These are phyloP conservation scores for Iris macrosiphon DNA, from an alignment of 106 monocot genomes.

Conservation along the genomic window DNA sequence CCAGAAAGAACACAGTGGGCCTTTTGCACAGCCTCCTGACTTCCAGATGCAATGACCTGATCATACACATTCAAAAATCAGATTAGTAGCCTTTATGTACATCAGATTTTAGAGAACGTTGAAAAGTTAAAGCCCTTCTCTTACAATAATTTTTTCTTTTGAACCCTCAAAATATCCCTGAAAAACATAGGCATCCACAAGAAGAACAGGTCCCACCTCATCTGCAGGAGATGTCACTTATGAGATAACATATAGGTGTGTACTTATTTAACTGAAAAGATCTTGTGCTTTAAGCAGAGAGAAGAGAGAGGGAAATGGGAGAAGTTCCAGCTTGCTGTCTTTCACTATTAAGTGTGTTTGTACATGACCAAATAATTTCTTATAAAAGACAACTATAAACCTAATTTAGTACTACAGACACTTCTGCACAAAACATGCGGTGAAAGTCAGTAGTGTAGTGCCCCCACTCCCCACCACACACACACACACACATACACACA, in stretches of 20 bases:
- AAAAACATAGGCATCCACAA: slow-evolving; percentile 63
- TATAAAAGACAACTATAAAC: not conserved
- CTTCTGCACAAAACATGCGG: too few relatives aligned
- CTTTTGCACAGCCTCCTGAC: slow-evolving; percentile 24
- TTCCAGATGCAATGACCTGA: slow-evolving; percentile 73
- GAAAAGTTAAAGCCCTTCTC: slow-evolving; percentile 7
- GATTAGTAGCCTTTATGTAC: not conserved
- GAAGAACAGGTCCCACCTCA: slow-evolving; percentile 12
- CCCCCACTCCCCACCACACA: too few relatives aligned
- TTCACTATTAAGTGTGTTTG: too few relatives aligned
- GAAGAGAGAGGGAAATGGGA: not conserved
- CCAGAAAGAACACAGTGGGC: slow-evolving; percentile 58
- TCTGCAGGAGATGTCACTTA: slow-evolving; percentile 28
- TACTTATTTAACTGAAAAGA: not conserved
- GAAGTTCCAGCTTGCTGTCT: not conserved
- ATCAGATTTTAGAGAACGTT: slow-evolving; percentile 5
- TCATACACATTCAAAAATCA: not conserved
- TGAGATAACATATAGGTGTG: not conserved
- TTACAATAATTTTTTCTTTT: slow-evolving; percentile 67
- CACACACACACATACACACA: too few relatives aligned
- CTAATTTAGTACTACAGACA: too few relatives aligned
- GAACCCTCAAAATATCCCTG: slow-evolving; percentile 35
- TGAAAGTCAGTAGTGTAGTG: too few relatives aligned
- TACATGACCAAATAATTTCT: not conserved
- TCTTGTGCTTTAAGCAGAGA: not conserved